Base-by-base conservation (phyloP, 2,329 filamentous ascomycete genomes). In the Phyllosticta citrichinensis region DNA sequence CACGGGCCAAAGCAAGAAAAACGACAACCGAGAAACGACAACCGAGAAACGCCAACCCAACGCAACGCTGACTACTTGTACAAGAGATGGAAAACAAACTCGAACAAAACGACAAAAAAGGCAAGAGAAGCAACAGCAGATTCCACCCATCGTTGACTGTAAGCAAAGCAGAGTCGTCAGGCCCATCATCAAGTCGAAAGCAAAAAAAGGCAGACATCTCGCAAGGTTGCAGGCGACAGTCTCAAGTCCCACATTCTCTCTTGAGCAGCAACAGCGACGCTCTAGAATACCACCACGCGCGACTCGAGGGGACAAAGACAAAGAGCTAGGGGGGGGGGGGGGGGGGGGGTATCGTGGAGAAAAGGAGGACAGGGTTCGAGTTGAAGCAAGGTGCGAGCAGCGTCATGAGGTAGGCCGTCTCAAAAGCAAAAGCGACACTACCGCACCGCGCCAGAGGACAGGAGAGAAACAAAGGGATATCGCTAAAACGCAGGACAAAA, bases 401-500 rank as follows among this genome's bases (percentile, higher is more conserved):
- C 14, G 40, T 47, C 40, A n/a, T 47, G 14, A 47, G 12, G 3
- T 47, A 47, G 40, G 40, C 40, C 40, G 40, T 47, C 40, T 47
- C 40, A n/a, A n/a, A n/a, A 47, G 27, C 27, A 30, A 47, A 40
- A 54, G 55, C 52, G 52, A 52, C 58, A 60, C 56, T 60, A 60
- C 40, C 40, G 14, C 14, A 52, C 10, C 52, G 40, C 27, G 17
- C 50, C 24, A 52, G 25, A 17, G 55, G 27, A 47, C 53, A 33
- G 5, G 27, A 30, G n/a, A 52, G 33, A 52, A n/a, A 47, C 40
- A n/a, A n/a, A n/a, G n/a, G 40, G 17, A 47, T 1, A 47, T 60
- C 62, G 62, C 62, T 60, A 47, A 51, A 61, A 63, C 58, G 58
- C 62, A 63, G 58, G 58, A 61, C 33, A 58, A 52, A 19, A 52